A percentile compares a stretch with the other conserved stretches of the same genome.
These are phyloP conservation scores for Dioscorea cayenensis DNA, from an alignment of 116 monocot species.

Conservation along the genomic window DNA sequence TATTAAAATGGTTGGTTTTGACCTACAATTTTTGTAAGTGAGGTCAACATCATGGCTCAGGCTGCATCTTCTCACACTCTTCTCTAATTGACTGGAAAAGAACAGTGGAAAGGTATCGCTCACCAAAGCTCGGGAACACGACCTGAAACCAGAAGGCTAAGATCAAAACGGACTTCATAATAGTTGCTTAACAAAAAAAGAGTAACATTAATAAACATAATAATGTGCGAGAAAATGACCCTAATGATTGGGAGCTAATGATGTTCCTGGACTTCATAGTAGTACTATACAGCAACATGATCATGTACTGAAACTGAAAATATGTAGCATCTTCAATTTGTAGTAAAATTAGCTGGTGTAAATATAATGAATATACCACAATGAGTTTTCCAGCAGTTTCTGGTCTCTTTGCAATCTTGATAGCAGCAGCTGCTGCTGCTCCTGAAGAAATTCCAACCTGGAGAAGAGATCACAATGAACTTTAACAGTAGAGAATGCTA, in stretches of 20 bases:
- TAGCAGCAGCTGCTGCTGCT: slow-evolving; percentile 86
- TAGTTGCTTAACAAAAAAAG: too few species aligned
- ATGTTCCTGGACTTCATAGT: too few species aligned
- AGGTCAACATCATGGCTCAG: slow-evolving; percentile 44
- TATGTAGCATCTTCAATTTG: too few species aligned
- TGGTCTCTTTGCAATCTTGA: slow-evolving; percentile 78
- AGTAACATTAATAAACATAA: too few species aligned
- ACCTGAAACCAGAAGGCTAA: slow-evolving; percentile 32
- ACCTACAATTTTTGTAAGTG: not conserved
- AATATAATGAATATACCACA: slow-evolving; percentile 36
- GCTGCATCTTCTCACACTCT: slow-evolving; percentile 91
- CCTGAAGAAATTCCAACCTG: slow-evolving; percentile 98
- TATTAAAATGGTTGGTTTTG: too few species aligned
- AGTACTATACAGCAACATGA: too few species aligned
- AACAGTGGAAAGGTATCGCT: slow-evolving; percentile 84
- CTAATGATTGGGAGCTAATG: too few species aligned
- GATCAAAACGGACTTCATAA: too few species aligned
- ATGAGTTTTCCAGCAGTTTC: slow-evolving; percentile 95
- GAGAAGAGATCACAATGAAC: not conserved
- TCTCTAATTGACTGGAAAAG: slow-evolving; percentile 90
- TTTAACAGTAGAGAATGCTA: too few species aligned
- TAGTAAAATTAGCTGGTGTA: too few species aligned
- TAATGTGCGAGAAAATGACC: too few species aligned
- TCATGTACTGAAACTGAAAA: too few species aligned
- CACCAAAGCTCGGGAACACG: slow-evolving; percentile 95